phyloP scores from a whole-genome alignment of 768 basidiomycete species.

The Podaxis rugospora region DNA sequence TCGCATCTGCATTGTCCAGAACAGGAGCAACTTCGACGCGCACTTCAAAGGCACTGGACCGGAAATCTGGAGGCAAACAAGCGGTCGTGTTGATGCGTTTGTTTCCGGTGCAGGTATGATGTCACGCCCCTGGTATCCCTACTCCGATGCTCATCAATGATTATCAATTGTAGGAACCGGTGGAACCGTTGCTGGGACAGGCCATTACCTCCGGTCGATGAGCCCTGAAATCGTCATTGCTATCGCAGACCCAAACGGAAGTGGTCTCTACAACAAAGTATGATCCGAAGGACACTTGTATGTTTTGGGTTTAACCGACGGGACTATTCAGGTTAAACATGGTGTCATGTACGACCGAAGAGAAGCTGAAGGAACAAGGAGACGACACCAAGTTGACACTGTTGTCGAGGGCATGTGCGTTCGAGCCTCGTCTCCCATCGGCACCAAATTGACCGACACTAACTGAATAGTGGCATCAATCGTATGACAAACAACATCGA shows the following conservation, averaged over 20 bases:
- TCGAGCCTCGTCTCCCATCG: background rate
- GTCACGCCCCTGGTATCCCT: background rate
- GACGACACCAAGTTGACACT: conserved; percentile 93
- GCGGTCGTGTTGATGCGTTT: conserved; percentile 77
- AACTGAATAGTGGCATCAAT: conserved; percentile 74
- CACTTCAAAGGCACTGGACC: conserved; percentile 90
- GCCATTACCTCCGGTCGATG: conserved; percentile 74
- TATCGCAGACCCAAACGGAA: conserved; percentile 90
- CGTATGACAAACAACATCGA: conserved; percentile 88
- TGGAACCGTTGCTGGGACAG: conserved; percentile 88
- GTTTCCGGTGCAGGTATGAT: conserved; percentile 80
- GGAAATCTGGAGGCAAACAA: conserved; percentile 93
- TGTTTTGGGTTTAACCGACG: background rate
- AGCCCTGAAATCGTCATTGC: conserved; percentile 63
- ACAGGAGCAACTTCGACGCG: conserved; percentile 84
- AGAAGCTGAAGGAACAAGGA: conserved; percentile 90
- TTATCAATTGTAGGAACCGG: conserved; percentile 68
- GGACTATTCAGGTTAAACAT: conserved; percentile 58
- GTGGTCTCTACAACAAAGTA: conserved; percentile 93
- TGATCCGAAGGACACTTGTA: background rate
- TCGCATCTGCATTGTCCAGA: conserved; percentile 36
- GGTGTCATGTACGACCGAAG: conserved; percentile 94
- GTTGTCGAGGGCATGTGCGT: conserved; percentile 88
- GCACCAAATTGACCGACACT: background rate
- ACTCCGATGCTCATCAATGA: background rate